Evolutionary conservation across 768 basidiomycete species (phyloP), one percentile per base, ranked within the genome.

Genomic region (Boletellus sp.): DNA sequence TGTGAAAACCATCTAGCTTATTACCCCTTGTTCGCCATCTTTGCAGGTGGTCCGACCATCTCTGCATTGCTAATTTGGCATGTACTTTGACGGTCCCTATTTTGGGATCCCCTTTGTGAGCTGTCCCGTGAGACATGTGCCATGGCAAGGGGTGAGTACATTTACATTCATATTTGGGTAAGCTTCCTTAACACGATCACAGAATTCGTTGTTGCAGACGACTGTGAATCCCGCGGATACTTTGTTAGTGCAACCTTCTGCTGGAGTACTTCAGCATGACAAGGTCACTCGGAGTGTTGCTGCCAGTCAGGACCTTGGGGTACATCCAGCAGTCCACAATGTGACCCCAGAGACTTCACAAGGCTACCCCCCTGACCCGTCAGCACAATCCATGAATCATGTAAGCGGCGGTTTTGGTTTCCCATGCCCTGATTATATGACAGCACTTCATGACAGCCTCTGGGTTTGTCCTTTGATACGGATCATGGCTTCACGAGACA

Each of bases 131-230:
- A 36, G 35, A 38, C 36, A 52, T 50, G 20, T 34, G 34, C 6
- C 16, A 32, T 26, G 17, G 12, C 42, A 53, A 16, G 35, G 26
- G n/a, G 58, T 59, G 38, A 48, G 59, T 50, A 39, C 12, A 37
- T 6, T 1, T 24, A 4, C 17, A 22, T 17, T 47, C 17, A 2
- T 34, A 16, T 11, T 36, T 36, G 35, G 17, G 5, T 47, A 20
- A 17, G n/a, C 2, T n/a, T 45, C 24, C 9, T 22, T 50, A 24
- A 52, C 23, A 10, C 4, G 3, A 13, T 46, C 11, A 1, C 32
- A 51, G 28, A 37, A 32, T 38, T 7, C 32, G 20, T 23, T 9
- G 1, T 41, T 11, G 12, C 41, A 59, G 38, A 38, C 20, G 19
- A 45, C 50, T 3, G 46, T 52, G n/a, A 42, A 42, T 19, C 50